These are phyloP conservation scores for Kandelia obovata DNA, from an alignment of 345 rosid species.

Conservation along the genomic window DNA sequence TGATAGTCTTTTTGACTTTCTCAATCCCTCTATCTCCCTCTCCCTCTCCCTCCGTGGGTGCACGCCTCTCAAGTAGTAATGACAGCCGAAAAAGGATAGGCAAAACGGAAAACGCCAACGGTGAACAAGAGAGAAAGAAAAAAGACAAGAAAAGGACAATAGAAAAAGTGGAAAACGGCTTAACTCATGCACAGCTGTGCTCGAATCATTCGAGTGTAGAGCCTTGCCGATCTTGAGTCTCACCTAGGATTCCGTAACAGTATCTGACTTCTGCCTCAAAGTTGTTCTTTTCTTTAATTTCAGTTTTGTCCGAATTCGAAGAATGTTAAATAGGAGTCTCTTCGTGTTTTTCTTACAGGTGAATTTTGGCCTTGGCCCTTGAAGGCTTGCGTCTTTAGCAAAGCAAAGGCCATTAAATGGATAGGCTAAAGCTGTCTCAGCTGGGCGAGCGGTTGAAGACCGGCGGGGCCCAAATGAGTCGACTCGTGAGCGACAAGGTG, in stretches of 20 bases:
- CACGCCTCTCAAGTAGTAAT: background rate
- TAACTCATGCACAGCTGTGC: no score
- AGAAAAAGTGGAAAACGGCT: no score
- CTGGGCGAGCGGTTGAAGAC: slow-evolving; percentile 69
- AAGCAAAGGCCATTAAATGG: slow-evolving; percentile 37
- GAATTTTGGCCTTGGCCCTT: background rate
- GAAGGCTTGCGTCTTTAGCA: slow-evolving; percentile 8
- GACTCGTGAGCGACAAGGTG: slow-evolving; percentile 69
- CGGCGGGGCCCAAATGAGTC: slow-evolving; percentile 78
- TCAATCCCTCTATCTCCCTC: background rate
- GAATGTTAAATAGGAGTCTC: background rate
- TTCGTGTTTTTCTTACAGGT: slow-evolving; percentile 1
- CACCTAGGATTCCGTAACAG: no score
- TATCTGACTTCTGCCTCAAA: no score
- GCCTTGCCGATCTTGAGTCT: no score
- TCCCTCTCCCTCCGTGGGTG: background rate
- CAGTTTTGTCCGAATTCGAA: no score
- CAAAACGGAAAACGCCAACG: no score
- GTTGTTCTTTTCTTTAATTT: no score
- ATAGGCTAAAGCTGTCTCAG: slow-evolving; percentile 61
- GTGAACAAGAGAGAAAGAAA: no score
- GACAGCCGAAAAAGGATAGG: no score
- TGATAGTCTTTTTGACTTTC: background rate
- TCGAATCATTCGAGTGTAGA: no score
- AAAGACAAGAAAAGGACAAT: no score